A percentile compares a stretch with the other conserved stretches of the same genome.
These are phyloP conservation scores for Amanita fuliginea DNA, from an alignment of 768 basidiomycete species.

Conservation along the genomic window DNA sequence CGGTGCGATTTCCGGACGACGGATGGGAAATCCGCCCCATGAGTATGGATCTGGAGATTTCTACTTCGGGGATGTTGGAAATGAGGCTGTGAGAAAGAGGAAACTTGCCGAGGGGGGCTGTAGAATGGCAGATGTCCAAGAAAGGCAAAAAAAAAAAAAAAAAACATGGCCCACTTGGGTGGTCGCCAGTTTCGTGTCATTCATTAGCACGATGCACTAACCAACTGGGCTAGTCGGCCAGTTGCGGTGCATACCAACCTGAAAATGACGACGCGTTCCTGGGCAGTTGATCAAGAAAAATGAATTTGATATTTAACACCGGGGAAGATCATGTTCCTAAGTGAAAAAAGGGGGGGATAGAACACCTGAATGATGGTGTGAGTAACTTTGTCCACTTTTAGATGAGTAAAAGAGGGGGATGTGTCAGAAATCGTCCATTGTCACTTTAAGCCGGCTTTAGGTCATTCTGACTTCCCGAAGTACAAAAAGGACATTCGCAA, in stretches of 20 bases:
- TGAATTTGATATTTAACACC: too few species aligned
- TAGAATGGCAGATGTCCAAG: too few species aligned
- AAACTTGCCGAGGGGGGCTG: too few species aligned
- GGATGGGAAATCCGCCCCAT: background rate
- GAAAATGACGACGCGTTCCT: too few species aligned
- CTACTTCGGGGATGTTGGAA: too few species aligned
- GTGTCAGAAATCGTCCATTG: background rate
- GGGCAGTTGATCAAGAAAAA: too few species aligned
- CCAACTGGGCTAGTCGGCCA: constrained; percentile 91
- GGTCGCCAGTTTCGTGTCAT: constrained; percentile 52
- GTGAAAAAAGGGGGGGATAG: too few species aligned
- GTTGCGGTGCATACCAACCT: too few species aligned
- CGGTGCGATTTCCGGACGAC: background rate
- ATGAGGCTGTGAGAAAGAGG: too few species aligned
- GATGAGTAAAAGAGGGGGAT: background rate
- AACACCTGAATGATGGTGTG: background rate
- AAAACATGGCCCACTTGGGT: constrained; percentile 57
- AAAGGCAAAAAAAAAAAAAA: background rate
- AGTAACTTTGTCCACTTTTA: background rate
- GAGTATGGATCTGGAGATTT: too few species aligned
- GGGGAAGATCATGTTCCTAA: too few species aligned
- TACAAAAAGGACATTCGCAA: constrained; percentile 21
- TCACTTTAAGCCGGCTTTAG: constrained; percentile 42
- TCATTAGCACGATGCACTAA: constrained; percentile 91
- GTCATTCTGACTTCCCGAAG: constrained; percentile 45